phyloP scores from a whole-genome alignment of 2,329 filamentous ascomycete genomes.

The Gremmenia infestans region DNA sequence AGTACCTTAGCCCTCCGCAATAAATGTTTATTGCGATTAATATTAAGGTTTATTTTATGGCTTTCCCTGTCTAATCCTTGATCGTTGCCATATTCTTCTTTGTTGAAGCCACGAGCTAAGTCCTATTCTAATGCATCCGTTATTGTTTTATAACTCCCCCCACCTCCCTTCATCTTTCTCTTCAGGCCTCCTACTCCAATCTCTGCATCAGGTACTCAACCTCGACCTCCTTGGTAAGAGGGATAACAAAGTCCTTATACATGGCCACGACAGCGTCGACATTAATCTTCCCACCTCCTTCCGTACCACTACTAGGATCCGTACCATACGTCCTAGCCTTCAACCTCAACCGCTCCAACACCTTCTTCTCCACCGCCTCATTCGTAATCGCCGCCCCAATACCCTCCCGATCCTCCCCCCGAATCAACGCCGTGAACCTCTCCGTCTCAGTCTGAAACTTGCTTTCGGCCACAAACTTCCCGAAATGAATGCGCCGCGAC shows the following conservation, averaged over 20 bases:
- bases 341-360: conserved; percentile 76
- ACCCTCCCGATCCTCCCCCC: conserved; percentile 69
- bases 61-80: not conserved
- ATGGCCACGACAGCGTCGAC: conserved; percentile 85
- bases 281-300: conserved; percentile 74
- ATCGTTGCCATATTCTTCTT: not conserved
- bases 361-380: conserved; percentile 80
- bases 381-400: conserved; percentile 92
- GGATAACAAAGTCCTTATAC: conserved; percentile 92
- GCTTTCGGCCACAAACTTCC: conserved; percentile 95
- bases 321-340: conserved; percentile 94
- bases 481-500: conserved; percentile 89
- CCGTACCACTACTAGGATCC: conserved; percentile 65
- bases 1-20: conserved; percentile 61
- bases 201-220: conserved; percentile 98
- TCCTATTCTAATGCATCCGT: no score
- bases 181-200: conserved; percentile 36
- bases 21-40: conserved; percentile 23
- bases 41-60: not conserved
- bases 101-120: no score
- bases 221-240: conserved; percentile 95
- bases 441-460: conserved; percentile 86
- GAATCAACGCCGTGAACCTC: conserved; percentile 76
- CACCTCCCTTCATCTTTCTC: conserved; percentile 9
- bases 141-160: no score